Evolutionary conservation across 2,329 filamentous ascomycete species (phyloP).

Genomic region (Rosellinia necatrix): DNA sequence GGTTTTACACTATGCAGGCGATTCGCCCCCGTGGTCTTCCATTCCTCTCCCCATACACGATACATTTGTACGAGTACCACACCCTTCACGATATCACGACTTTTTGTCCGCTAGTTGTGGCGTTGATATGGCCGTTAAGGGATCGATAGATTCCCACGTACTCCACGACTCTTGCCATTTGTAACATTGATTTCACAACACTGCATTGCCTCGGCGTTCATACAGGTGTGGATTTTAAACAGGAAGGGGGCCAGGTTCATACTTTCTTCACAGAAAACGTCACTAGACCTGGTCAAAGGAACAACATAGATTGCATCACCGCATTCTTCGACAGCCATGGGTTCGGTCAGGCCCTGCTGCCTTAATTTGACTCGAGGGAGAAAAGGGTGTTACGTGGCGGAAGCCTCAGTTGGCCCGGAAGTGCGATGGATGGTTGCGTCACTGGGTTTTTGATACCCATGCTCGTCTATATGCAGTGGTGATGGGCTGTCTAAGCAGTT

Average conservation of each 20-base stretch:
- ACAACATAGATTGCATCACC: slow-evolving; percentile 41
- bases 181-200: slow-evolving; percentile 40
- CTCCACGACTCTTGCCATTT: slow-evolving; percentile 25
- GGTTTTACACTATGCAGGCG: not conserved
- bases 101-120: slow-evolving; percentile 23
- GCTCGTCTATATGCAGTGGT: slow-evolving; percentile 8
- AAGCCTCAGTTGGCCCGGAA: slow-evolving; percentile 10
- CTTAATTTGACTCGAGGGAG: slow-evolving; percentile 39
- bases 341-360: slow-evolving; percentile 48
- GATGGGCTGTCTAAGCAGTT: slow-evolving; percentile 20
- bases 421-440: not conserved
- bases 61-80: slow-evolving; percentile 36
- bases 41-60: slow-evolving; percentile 4
- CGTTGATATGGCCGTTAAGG: slow-evolving; percentile 19
- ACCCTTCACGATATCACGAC: slow-evolving; percentile 40
- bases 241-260: slow-evolving; percentile 33
- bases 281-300: slow-evolving; percentile 34
- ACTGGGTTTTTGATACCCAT: slow-evolving; percentile 1
- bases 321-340: slow-evolving; percentile 46
- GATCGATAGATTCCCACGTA: not conserved
- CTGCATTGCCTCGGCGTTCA: slow-evolving; percentile 66
- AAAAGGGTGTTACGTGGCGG: slow-evolving; percentile 12
- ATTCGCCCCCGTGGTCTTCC: too few relatives aligned
- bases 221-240: slow-evolving; percentile 38
- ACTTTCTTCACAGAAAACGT: slow-evolving; percentile 39